Evolutionary conservation across 345 rosid species (phyloP).

Genomic region (Rubroshorea leprosula): DNA sequence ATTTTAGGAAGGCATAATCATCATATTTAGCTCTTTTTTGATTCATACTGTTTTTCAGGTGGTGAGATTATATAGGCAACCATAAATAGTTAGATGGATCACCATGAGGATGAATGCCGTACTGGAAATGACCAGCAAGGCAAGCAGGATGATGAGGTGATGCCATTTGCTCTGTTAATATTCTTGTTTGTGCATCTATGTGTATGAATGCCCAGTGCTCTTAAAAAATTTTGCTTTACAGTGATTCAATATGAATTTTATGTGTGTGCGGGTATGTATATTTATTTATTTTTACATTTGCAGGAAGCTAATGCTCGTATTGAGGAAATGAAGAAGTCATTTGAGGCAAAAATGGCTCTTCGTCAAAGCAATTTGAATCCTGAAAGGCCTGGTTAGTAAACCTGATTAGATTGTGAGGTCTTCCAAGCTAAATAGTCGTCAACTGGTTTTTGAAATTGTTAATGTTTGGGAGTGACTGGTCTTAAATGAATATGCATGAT

Average conservation of each 20-base stretch:
- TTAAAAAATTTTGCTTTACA: not conserved
- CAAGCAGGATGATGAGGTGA: slow-evolving; percentile 80
- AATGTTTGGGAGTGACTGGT: not conserved
- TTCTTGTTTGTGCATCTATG: not conserved
- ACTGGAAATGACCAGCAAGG: slow-evolving; percentile 34
- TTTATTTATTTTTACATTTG: not conserved
- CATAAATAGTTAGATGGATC: slow-evolving; percentile 41
- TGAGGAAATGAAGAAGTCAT: slow-evolving; percentile 78
- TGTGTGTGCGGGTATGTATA: too few species aligned
- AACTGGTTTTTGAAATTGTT: slow-evolving; percentile 5
- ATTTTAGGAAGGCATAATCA: not conserved
- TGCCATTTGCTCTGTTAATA: not conserved
- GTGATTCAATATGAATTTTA: too few species aligned
- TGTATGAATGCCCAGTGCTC: not conserved
- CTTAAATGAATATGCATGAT: not conserved
- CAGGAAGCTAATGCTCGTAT: slow-evolving; percentile 90
- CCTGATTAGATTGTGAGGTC: not conserved
- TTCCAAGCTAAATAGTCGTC: not conserved
- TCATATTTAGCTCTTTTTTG: not conserved
- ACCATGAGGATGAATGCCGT: slow-evolving; percentile 55
- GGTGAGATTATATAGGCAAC: not conserved
- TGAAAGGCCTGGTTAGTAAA: slow-evolving; percentile 79
- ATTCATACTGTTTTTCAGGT: not conserved
- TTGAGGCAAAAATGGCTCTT: slow-evolving; percentile 78
- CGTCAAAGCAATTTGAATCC: slow-evolving; percentile 93